Base-by-base conservation (phyloP, 495 filamentous ascomycete genomes). In the Penicillium samsonianum region DNA sequence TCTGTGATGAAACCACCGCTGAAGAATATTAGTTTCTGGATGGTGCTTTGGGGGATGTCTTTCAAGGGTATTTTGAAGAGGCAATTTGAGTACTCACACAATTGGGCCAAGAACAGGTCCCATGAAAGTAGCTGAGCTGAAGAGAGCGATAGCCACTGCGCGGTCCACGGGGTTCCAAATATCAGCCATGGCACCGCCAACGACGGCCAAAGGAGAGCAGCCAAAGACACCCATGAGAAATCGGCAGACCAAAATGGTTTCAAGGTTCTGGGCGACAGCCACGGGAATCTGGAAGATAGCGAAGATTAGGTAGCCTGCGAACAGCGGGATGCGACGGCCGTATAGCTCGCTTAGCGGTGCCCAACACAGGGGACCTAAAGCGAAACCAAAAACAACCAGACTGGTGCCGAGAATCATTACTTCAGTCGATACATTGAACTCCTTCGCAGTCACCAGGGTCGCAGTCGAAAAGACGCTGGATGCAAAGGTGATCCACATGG, bases 171-270 rank as follows among this genome's bases (percentile, higher is more conserved):
- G 80, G 41, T 75, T 70, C 76, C 80, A 90, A 52, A 89, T 75
- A 65, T 90, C 87, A 5, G 78, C 82, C 55, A 84, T 69, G 20
- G 77, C 77, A 52, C 85, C 88, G 28, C 80, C 81, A 10, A 84
- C 78, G 38, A 88, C 78, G 4, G 84, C 82, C 11, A 90, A 62
- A 8, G 87, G 83, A 0, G 86, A 82, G 51, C 80, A 81, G 20
- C 85, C 87, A 60, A 89, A 87, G 28, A 82, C 62, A 12, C 86
- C 87, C 5, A 77, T 68, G 10, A 90, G 69, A 65, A 90, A 84
- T 1, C 86, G 80, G 62, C 78, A 78, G 50, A 88, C 59, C 50
- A 90, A 67, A 59, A 90, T 79, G 6, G 82, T 82, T 43, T 81
- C 56, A 0, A 84, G 49, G 59, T 88, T 86, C 55, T 79, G 72